Percentiles rank a stretch among this genome's conserved stretches.
phyloP scores from a whole-genome alignment of 2,329 filamentous ascomycete species.

The Cordyceps cicadae region DNA sequence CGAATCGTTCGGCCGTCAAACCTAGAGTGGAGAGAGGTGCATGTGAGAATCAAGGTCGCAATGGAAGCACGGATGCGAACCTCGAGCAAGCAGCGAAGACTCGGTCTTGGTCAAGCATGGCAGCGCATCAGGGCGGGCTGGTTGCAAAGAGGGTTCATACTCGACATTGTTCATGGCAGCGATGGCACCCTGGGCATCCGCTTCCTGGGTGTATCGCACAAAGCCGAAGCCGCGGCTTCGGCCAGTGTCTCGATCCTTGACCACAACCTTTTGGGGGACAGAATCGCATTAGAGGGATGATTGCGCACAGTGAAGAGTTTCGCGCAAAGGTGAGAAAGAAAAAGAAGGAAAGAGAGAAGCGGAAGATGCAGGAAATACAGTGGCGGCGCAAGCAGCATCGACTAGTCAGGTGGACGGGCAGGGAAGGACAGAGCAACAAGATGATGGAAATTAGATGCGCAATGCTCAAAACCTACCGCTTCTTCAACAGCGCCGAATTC shows the following conservation, averaged over 20 bases:
- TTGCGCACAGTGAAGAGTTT: background rate
- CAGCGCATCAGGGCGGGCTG: constrained; percentile 3
- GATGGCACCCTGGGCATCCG: constrained; percentile 71
- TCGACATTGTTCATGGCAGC: constrained; percentile 78
- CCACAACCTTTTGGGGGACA: constrained; percentile 56
- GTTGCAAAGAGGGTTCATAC: constrained; percentile 44
- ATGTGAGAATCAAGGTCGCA: constrained; percentile 10
- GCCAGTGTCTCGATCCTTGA: constrained; percentile 94
- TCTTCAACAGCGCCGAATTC: constrained; percentile 88
- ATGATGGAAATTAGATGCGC: constrained; percentile 12
- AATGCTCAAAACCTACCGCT: constrained; percentile 61
- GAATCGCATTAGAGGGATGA: constrained; percentile 8
- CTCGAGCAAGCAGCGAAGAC: constrained; percentile 10
- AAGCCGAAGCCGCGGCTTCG: constrained; percentile 97
- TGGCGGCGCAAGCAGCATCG: background rate
- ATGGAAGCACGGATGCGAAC: constrained; percentile 12
- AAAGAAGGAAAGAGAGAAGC: background rate
- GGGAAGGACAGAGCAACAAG: background rate
- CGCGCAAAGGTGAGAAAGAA: background rate
- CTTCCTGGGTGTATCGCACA: constrained; percentile 74
- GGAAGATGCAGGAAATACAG: too few relatives aligned
- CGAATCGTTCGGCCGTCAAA: constrained; percentile 93
- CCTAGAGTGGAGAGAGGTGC: constrained; percentile 36
- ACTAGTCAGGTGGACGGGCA: background rate
- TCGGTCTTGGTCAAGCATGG: constrained; percentile 7